Percentiles rank a stretch among this genome's conserved stretches.
phyloP scores from a whole-genome alignment of 2,329 filamentous ascomycete genomes.

The Penicillium glabrum region DNA sequence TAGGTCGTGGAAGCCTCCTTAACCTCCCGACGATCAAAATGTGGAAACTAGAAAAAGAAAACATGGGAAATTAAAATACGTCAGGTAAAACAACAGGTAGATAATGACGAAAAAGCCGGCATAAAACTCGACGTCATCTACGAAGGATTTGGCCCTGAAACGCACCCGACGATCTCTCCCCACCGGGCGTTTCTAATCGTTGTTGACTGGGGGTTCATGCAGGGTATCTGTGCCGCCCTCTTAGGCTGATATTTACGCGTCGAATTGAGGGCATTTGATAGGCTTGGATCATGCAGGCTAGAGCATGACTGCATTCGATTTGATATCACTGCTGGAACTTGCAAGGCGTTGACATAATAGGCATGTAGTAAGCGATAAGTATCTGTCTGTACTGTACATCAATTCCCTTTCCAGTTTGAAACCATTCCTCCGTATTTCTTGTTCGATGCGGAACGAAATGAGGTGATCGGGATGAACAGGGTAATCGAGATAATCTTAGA shows the following conservation, averaged over 20 bases:
- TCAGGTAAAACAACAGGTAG: no score
- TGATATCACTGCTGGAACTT: background rate
- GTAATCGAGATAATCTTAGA: slow-evolving; percentile 1
- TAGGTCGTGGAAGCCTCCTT: background rate
- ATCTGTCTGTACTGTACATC: background rate
- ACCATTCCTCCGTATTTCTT: background rate
- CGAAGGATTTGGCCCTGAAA: background rate
- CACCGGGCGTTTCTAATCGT: background rate
- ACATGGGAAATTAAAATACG: background rate
- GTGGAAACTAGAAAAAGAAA: background rate
- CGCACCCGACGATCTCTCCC: background rate
- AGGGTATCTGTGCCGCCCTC: background rate
- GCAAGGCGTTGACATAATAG: no score
- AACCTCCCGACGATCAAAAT: background rate
- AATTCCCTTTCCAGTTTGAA: background rate
- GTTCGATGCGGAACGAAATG: background rate
- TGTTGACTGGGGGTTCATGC: background rate
- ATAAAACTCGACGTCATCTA: background rate
- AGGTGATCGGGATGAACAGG: background rate
- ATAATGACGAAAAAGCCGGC: no score
- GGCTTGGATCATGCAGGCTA: background rate
- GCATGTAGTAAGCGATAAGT: background rate
- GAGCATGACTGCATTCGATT: background rate
- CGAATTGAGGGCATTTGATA: background rate
- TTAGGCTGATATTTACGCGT: background rate